These are phyloP conservation scores for Hyphodiscus hymeniophilus DNA, from an alignment of 495 filamentous ascomycete species.

Conservation along the genomic window DNA sequence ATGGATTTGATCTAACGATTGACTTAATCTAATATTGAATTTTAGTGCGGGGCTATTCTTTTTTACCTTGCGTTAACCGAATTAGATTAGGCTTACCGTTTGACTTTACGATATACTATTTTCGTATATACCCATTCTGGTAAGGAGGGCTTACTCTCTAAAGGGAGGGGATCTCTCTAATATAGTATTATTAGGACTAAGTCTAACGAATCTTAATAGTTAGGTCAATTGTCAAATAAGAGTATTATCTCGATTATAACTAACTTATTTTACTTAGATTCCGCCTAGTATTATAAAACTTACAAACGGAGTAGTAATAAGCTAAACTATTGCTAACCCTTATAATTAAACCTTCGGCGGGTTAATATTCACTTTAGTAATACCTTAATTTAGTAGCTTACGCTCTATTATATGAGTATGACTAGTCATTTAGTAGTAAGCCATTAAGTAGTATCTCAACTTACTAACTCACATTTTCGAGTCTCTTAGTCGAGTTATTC, in stretches of 20 bases:
- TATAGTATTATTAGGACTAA: constrained; percentile 5
- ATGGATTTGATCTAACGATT: constrained; percentile 6
- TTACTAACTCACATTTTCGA: background rate
- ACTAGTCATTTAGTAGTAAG: constrained; percentile 7
- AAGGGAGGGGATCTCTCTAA: constrained; percentile 8
- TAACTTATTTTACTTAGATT: constrained; percentile 13
- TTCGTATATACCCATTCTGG: constrained; percentile 1
- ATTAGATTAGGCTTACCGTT: constrained; percentile 7
- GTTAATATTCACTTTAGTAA: constrained; percentile 12
- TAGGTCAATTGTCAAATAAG: constrained; percentile 16
- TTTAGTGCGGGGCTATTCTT: background rate
- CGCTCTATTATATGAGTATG: constrained; percentile 13
- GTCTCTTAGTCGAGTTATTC: constrained; percentile 9
- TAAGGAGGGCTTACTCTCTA: constrained; percentile 8
- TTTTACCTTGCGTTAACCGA: constrained; percentile 7
- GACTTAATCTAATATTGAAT: constrained; percentile 5
- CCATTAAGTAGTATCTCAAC: constrained; percentile 1
- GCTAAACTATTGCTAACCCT: constrained; percentile 11
- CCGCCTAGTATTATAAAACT: constrained; percentile 11
- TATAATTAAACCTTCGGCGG: constrained; percentile 15
- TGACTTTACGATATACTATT: constrained; percentile 1
- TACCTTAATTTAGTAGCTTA: constrained; percentile 14
- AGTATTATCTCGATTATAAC: constrained; percentile 15
- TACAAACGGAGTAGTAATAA: constrained; percentile 13
- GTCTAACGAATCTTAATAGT: constrained; percentile 11